A percentile compares a stretch with the other conserved stretches of the same genome.
These are phyloP conservation scores for Irpex lacteus DNA, from an alignment of 1,284 basidiomycete species.

Conservation along the genomic window DNA sequence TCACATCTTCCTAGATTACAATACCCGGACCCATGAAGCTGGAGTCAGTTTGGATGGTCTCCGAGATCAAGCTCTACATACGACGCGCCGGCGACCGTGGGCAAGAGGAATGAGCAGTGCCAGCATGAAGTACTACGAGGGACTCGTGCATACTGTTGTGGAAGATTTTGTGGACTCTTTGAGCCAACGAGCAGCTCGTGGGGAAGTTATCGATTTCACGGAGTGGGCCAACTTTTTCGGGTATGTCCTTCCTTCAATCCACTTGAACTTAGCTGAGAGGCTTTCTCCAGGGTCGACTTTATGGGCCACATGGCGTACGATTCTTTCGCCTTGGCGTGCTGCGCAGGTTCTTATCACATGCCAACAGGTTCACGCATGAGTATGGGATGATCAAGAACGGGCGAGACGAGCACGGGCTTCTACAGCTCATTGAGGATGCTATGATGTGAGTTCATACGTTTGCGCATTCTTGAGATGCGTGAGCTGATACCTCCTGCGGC, in stretches of 20 bases:
- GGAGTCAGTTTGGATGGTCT: constrained; percentile 12
- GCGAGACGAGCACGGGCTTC: constrained; percentile 10
- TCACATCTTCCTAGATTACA: constrained; percentile 11
- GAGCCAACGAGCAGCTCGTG: neutral
- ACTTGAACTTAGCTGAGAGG: too few relatives aligned
- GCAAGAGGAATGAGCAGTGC: constrained; percentile 16
- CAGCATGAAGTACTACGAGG: constrained; percentile 17
- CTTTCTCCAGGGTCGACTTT: constrained; percentile 17
- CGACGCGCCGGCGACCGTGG: constrained; percentile 19
- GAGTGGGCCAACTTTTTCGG: constrained; percentile 5
- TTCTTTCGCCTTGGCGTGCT: neutral
- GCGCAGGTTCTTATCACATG: neutral
- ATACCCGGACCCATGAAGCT: constrained; percentile 13
- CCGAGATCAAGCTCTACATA: constrained; percentile 13
- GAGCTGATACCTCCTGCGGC: neutral
- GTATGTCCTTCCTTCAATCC: too few relatives aligned
- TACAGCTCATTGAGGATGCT: constrained; percentile 5
- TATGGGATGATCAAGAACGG: constrained; percentile 15
- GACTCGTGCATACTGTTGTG: constrained; percentile 6
- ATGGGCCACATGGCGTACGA: constrained; percentile 22
- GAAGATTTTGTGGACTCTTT: constrained; percentile 8
- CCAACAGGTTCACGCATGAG: constrained; percentile 12
- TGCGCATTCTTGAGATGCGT: neutral
- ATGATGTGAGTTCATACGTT: constrained; percentile 8
- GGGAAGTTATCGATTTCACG: constrained; percentile 12